Evolutionary conservation across 345 rosid species (phyloP).

Genomic region (Gossypium herbaceum): DNA sequence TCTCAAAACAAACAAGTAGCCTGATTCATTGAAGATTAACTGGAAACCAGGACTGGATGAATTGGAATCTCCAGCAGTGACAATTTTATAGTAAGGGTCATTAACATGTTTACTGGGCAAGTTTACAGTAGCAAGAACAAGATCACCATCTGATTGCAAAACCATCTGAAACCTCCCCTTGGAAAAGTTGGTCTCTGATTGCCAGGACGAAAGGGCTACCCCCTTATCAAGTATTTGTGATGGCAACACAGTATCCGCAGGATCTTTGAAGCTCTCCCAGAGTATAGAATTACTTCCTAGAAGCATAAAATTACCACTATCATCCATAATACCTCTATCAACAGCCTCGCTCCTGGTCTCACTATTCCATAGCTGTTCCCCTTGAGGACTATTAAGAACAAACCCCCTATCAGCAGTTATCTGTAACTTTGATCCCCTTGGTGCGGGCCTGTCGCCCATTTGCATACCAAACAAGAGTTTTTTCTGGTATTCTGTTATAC

Average conservation of each 20-base stretch:
- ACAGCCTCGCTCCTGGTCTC: neutral
- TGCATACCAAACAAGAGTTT: conserved; percentile 36
- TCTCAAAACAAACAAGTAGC: conserved; percentile 15
- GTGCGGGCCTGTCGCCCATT: conserved; percentile 26
- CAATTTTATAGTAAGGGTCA: neutral
- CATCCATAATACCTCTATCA: conserved; percentile 23
- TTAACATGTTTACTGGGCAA: conserved; percentile 4
- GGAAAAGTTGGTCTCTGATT: conserved; percentile 5
- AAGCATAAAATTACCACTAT: conserved; percentile 32
- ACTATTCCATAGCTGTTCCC: conserved; percentile 22
- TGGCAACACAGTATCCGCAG: conserved; percentile 32
- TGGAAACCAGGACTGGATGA: conserved; percentile 14
- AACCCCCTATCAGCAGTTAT: conserved; percentile 21
- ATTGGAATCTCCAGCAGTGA: neutral
- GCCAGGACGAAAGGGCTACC: neutral
- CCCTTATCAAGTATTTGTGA: conserved; percentile 10
- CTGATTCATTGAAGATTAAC: conserved; percentile 20
- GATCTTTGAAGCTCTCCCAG: conserved; percentile 28
- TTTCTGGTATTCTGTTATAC: conserved; percentile 37
- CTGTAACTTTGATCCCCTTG: conserved; percentile 23
- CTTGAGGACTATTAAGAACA: conserved; percentile 19
- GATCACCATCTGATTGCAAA: conserved; percentile 12
- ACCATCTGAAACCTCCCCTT: conserved; percentile 24
- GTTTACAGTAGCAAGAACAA: conserved; percentile 17
- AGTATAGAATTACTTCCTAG: neutral